Base-by-base conservation (phyloP, 192 early-diverging fungal genomes). In the Backusella westeae region DNA sequence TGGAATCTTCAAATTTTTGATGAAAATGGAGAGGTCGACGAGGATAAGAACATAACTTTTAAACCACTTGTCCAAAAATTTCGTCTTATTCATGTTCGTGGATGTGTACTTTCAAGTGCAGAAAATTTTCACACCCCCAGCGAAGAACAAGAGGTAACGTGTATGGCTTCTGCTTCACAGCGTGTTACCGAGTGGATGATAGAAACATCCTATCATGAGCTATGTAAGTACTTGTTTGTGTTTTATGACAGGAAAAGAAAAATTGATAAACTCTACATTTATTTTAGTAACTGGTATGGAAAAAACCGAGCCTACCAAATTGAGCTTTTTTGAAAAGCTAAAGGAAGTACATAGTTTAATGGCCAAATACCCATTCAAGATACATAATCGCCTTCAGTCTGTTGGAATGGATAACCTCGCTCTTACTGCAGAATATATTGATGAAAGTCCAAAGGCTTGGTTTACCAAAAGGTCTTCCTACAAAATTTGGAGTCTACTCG, bases 81-180 rank as follows among this genome's bases (percentile, higher is more conserved):
- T 81, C 88, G 91, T 32, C 75, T 99, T 49, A 83, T 95, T n/a
- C 97, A 94, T 79, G 73, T 77, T 77, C 80, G 89, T 71, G 89
- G 92, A 56, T 97, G 97, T 68, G 91, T 91, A 65, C 83, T 99
- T 26, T 91, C 93, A 77, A 94, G 94, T 21, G 90, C 95, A 83
- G 83, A 87, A 73, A 86, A 89, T 52, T 85, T 90, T 79, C 86
- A 98, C 35, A 94, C 97, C 69, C 89, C 91, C 67, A 96, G 93
- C 93, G 96, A 49, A 34, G 70, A 88, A 21, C 92, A 94, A 66
- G 96, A 99, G 76, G 91, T 98, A 34, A 96, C 95, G 29, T 97
- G 98, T 63, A 95, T 97, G 88, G 94, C 92, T 78, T 89, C 89
- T 32, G 87, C 90, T 41, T 85, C 83, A 63, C 82, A 88, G 23